Base-by-base conservation (phyloP, 345 rosid genomes). In the Eucalyptus albens region DNA sequence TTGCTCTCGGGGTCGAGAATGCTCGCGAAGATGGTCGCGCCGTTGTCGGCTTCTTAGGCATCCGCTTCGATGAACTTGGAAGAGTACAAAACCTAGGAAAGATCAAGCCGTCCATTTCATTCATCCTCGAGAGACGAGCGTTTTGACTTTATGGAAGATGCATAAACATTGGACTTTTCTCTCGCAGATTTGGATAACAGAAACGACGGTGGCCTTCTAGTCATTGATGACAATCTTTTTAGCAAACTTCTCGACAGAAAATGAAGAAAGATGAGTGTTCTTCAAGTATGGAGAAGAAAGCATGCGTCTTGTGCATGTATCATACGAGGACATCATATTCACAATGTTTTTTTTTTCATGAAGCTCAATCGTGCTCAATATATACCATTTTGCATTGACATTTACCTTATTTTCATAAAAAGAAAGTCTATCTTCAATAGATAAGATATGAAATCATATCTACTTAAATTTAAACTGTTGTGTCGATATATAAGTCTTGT, bases 401-500 rank as follows among this genome's bases (percentile, higher is more conserved):
- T 21, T 53, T 21, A 53, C 5, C 11, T 53, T 53, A 21, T 21
- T 0, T 72, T 72, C 0, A 11, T 22, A 37, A 21, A 77, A 77
- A 2, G 47, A 77, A 77, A 19, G 15, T 22, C 9, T 2, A 22
- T 40, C 26, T 77, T 77, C 5, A 6, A 11, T 77, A 19, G 3
- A 19, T 37, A 21, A 37, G 12, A 37, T 37, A 21, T 77, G 8
- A 11, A 77, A 21, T 77, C 0, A 13, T 40, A 40, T 40, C 2
- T 8, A 21, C 1, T 11, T 9, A 37, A 77, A 6, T 21, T 40
- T 21, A 77, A 16, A 7, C 2, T 21, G 3, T 77, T 1, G 5
- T 7, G 5, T 9, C 1, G 27, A 0, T 37, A 37, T 15, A 37
- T 10, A 21, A 10, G 9, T 77, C 15, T 19, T 37, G 15, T 37